Evolutionary conservation across 371 early-diverging fungal species (phyloP).

Genomic region (Rhizomucor miehei): DNA sequence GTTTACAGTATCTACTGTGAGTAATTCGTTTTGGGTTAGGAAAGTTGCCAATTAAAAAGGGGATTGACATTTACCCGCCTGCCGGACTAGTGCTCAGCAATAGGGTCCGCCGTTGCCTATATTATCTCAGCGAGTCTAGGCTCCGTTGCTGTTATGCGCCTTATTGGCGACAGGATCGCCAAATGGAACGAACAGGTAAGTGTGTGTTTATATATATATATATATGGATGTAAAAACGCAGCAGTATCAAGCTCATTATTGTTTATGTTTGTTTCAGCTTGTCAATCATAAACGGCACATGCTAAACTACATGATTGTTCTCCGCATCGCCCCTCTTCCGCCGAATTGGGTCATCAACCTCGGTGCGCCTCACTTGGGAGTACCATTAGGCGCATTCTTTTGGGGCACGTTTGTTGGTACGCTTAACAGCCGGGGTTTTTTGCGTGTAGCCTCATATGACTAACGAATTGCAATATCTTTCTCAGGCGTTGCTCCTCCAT

Average conservation of each 20-base stretch:
- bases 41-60: neutral
- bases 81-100: conserved; percentile 58
- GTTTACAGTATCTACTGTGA: conserved; percentile 54
- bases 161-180: conserved; percentile 52
- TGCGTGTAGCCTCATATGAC: too few species aligned
- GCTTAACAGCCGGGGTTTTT: conserved; percentile 5
- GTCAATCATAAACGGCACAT: conserved; percentile 57
- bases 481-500: conserved; percentile 54
- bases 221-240: too few species aligned
- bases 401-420: conserved; percentile 55
- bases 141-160: conserved; percentile 48
- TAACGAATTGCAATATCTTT: too few species aligned
- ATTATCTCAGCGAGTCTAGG: conserved; percentile 55
- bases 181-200: conserved; percentile 61
- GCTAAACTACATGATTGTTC: conserved; percentile 62
- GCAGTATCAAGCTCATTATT: neutral
- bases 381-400: conserved; percentile 50
- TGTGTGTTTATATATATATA: neutral
- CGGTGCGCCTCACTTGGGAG: conserved; percentile 60
- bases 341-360: conserved; percentile 68
- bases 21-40: neutral
- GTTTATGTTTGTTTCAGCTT: conserved; percentile 13
- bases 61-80: conserved; percentile 2
- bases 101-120: conserved; percentile 60
- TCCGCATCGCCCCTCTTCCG: conserved; percentile 56